phyloP scores from a whole-genome alignment of 1,284 basidiomycete genomes.

The Ceratobasidium sp. region DNA sequence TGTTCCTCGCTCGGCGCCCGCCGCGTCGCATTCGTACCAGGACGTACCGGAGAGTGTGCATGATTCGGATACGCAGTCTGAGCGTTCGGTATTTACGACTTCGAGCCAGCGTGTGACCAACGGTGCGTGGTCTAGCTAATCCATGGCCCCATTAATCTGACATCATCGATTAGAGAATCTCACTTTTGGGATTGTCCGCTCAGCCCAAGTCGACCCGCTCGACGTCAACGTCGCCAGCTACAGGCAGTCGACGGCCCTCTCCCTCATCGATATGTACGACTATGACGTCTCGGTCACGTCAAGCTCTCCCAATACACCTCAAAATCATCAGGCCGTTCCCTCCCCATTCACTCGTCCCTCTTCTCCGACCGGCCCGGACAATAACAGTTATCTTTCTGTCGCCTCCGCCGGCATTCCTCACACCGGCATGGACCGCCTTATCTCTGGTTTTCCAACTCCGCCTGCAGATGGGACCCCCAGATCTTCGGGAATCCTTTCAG shows the following conservation, averaged over 20 bases:
- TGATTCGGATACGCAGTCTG: conserved; percentile 41
- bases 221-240: conserved; percentile 13
- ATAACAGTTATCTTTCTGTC: neutral
- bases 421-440: conserved; percentile 12
- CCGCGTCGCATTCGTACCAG: neutral
- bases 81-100: conserved; percentile 26
- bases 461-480: conserved; percentile 24
- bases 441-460: conserved; percentile 27
- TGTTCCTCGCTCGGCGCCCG: conserved; percentile 11
- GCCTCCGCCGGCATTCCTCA: conserved; percentile 12
- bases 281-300: conserved; percentile 34
- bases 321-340: conserved; percentile 1
- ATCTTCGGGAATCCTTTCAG: conserved; percentile 25
- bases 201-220: conserved; percentile 22
- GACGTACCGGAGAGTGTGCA: conserved; percentile 44
- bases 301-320: conserved; percentile 34
- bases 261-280: conserved; percentile 44
- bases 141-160: neutral
- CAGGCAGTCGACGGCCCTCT: conserved; percentile 35
- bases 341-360: conserved; percentile 3
- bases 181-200: conserved; percentile 39
- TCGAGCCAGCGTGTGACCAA: conserved; percentile 35
- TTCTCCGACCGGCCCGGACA: neutral
- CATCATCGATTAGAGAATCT: conserved; percentile 25
- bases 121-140: conserved; percentile 10